Conservation (phyloP, 805 yeast genomes). For the Metschnikowia shivogae region DNA sequence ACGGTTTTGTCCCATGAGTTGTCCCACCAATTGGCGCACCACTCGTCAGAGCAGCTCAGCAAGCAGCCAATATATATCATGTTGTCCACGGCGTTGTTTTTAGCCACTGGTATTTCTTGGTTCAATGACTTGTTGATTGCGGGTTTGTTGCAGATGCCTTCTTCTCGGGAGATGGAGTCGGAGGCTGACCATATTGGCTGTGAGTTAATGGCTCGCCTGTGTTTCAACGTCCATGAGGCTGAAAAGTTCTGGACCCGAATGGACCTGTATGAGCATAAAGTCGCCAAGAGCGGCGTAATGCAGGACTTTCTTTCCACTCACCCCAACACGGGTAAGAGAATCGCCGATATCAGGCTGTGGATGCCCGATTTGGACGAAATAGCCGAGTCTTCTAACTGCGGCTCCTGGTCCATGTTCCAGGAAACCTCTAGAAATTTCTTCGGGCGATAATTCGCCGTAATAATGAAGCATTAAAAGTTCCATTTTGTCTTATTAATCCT, state of each 20-base stretch:
- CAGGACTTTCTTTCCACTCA: slow-evolving; percentile 80
- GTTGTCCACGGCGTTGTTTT: slow-evolving; percentile 49
- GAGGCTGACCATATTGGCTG: slow-evolving; percentile 96
- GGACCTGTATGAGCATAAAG: slow-evolving; percentile 39
- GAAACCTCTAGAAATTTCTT: slow-evolving; percentile 16
- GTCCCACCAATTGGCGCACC: slow-evolving; percentile 92
- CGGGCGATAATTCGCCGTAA: not conserved
- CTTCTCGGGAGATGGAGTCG: slow-evolving; percentile 88
- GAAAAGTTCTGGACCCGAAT: slow-evolving; percentile 79
- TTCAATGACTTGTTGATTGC: slow-evolving; percentile 51
- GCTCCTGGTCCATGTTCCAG: slow-evolving; percentile 14
- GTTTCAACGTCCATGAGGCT: slow-evolving; percentile 76
- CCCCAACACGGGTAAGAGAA: slow-evolving; percentile 77
- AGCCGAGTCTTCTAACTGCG: slow-evolving; percentile 41
- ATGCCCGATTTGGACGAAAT: slow-evolving; percentile 51
- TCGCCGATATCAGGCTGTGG: slow-evolving; percentile 65
- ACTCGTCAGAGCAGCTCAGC: slow-evolving; percentile 78
- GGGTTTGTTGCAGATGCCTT: slow-evolving; percentile 68
- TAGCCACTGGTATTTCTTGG: slow-evolving; percentile 55
- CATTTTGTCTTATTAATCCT: not conserved
- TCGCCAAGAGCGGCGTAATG: slow-evolving; percentile 21
- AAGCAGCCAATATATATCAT: slow-evolving; percentile 66
- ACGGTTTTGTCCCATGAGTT: slow-evolving; percentile 91
- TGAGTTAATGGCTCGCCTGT: slow-evolving; percentile 85
- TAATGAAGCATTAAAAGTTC: not conserved